Evolutionary conservation across 768 basidiomycete genomes (phyloP).

Genomic region (Leccinum truebloodii): DNA sequence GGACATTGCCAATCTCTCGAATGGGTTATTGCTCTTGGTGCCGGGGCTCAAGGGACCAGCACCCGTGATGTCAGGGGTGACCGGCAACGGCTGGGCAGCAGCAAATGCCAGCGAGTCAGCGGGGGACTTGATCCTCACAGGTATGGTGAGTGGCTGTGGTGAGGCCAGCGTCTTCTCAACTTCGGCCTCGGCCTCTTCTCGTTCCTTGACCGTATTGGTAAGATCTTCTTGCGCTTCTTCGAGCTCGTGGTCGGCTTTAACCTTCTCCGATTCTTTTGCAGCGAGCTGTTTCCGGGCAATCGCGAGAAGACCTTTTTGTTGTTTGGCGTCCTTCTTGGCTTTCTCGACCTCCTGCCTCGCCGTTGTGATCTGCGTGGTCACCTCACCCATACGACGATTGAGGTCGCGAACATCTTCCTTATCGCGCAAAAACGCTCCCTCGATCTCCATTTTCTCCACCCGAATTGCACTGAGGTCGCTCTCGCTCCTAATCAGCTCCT

Average conservation of each 20-base stretch:
- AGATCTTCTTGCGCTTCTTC: conserved; percentile 63
- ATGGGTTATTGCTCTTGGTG: conserved; percentile 88
- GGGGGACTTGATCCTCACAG: conserved; percentile 41
- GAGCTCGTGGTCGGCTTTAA: conserved; percentile 69
- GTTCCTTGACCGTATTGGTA: conserved; percentile 52
- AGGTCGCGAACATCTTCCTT: conserved; percentile 92
- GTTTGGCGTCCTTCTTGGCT: conserved; percentile 89
- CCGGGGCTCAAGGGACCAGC: conserved; percentile 43
- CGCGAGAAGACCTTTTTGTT: conserved; percentile 93
- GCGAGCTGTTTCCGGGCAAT: conserved; percentile 93
- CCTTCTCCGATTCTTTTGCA: conserved; percentile 76
- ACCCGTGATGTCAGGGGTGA: conserved; percentile 62
- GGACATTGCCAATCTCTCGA: conserved; percentile 66
- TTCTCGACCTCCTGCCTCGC: conserved; percentile 82
- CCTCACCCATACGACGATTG: conserved; percentile 81
- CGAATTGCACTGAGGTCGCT: conserved; percentile 87
- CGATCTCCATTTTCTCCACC: conserved; percentile 90
- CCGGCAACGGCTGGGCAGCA: conserved; percentile 70
- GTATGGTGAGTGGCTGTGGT: conserved; percentile 15
- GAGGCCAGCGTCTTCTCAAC: conserved; percentile 35
- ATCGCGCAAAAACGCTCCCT: conserved; percentile 82
- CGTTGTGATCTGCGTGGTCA: conserved; percentile 67
- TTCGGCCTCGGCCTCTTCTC: conserved; percentile 54
- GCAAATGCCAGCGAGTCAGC: conserved; percentile 57
- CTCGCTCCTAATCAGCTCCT: conserved; percentile 86